phyloP scores from a whole-genome alignment of 176 grass and related monocot genomes.

The Phyllostachys edulis region DNA sequence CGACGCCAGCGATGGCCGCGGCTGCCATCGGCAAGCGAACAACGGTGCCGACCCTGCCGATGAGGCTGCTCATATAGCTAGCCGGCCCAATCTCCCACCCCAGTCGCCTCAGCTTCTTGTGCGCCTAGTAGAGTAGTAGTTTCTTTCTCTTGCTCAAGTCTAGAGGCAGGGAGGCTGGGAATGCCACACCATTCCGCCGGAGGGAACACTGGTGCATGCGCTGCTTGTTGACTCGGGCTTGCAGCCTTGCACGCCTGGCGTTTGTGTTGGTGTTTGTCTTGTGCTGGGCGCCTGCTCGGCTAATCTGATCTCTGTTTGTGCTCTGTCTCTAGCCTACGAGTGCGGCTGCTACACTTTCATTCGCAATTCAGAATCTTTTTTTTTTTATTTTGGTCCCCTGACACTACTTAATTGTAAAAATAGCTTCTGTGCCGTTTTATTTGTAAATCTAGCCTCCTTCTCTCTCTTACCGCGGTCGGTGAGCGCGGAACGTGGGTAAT shows the following conservation, averaged over 20 bases:
- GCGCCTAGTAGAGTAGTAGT: neutral
- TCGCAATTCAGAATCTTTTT: neutral
- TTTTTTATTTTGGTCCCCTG: too few species aligned
- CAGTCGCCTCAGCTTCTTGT: neutral
- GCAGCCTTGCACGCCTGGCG: slow-evolving; percentile 21
- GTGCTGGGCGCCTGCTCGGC: neutral
- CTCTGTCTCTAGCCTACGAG: neutral
- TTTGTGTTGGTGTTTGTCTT: neutral
- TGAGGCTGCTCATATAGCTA: slow-evolving; percentile 45
- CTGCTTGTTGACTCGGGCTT: slow-evolving; percentile 1
- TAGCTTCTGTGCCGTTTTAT: too few species aligned
- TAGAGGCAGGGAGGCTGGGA: neutral
- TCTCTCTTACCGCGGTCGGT: too few species aligned
- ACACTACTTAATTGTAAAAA: too few species aligned
- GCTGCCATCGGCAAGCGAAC: slow-evolving; percentile 40
- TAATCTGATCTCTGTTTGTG: neutral
- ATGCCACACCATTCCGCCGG: neutral
- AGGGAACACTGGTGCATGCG: neutral
- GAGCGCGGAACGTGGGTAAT: too few species aligned
- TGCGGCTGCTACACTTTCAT: neutral
- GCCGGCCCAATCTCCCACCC: neutral
- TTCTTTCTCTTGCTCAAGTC: neutral
- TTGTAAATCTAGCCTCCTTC: too few species aligned
- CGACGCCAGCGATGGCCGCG: slow-evolving; percentile 24
- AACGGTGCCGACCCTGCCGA: slow-evolving; percentile 11